A percentile compares a stretch with the other conserved stretches of the same genome.
phyloP scores from a whole-genome alignment of 2,329 filamentous ascomycete species.

The Sporothrix variecibatus region DNA sequence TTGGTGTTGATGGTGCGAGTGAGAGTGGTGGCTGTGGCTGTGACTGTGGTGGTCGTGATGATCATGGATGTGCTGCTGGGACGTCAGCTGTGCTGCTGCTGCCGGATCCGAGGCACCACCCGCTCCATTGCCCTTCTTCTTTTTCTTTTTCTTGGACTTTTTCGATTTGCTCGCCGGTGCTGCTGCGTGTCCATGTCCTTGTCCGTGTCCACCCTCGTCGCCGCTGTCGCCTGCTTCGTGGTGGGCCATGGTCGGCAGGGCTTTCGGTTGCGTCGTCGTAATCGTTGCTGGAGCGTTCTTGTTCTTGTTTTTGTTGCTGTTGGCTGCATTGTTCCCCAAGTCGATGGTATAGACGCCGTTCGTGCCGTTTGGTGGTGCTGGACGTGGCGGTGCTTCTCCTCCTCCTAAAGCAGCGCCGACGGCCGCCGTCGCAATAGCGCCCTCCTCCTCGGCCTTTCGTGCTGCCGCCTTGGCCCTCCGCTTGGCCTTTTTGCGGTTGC shows the following conservation, averaged over 20 bases:
- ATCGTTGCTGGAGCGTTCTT: background rate
- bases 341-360: slow-evolving; percentile 18
- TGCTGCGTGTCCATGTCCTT: slow-evolving; percentile 35
- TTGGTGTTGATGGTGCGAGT: background rate
- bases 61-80: background rate
- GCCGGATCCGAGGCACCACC: background rate
- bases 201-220: slow-evolving; percentile 49
- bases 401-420: background rate
- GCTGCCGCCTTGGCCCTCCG: slow-evolving; percentile 82
- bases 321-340: background rate
- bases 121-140: slow-evolving; percentile 36
- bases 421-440: background rate
- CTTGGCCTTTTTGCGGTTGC: slow-evolving; percentile 96
- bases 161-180: slow-evolving; percentile 48
- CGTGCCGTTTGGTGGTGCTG: slow-evolving; percentile 26
- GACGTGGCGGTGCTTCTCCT: slow-evolving; percentile 34
- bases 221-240: slow-evolving; percentile 60
- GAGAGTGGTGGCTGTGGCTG: background rate
- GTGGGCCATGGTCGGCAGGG: slow-evolving; percentile 37
- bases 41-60: background rate
- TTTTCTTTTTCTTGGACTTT: slow-evolving; percentile 72
- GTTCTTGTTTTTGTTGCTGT: background rate
- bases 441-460: slow-evolving; percentile 49
- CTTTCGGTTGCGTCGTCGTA: slow-evolving; percentile 40
- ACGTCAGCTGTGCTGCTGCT: background rate